phyloP scores from a whole-genome alignment of 495 filamentous ascomycete species.

The Hypomontagnella monticulosa region DNA sequence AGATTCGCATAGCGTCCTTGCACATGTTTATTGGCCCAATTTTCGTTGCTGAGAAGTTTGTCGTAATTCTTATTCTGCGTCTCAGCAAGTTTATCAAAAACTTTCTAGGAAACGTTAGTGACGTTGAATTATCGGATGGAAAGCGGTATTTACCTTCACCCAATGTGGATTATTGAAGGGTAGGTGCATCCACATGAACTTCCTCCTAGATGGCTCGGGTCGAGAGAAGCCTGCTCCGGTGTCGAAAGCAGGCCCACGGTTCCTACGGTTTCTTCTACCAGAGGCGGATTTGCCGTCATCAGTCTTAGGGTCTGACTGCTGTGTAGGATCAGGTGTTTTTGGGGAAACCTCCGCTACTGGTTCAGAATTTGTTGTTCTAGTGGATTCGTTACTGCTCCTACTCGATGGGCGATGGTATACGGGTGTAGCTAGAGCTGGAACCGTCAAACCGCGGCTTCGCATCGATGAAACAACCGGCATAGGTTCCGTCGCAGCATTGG shows the following conservation, averaged over 20 bases:
- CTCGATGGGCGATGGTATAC: constrained; percentile 42
- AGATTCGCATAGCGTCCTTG: constrained; percentile 57
- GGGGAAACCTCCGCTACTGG: constrained; percentile 30
- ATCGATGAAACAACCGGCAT: constrained; percentile 12
- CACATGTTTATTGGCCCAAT: constrained; percentile 58
- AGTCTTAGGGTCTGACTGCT: neutral
- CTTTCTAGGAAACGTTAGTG: constrained; percentile 46
- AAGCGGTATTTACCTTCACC: constrained; percentile 59
- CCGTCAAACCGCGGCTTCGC: constrained; percentile 40
- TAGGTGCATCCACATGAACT: constrained; percentile 73
- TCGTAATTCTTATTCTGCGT: constrained; percentile 49
- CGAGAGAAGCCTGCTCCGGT: constrained; percentile 53
- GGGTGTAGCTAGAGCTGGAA: constrained; percentile 42
- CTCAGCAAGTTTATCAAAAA: constrained; percentile 50
- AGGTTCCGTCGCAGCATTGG: constrained; percentile 37
- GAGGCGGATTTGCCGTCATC: constrained; percentile 7
- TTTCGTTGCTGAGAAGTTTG: constrained; percentile 60
- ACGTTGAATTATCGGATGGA: constrained; percentile 15
- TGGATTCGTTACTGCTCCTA: constrained; percentile 38
- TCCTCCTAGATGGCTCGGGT: constrained; percentile 50
- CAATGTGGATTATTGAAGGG: constrained; percentile 73
- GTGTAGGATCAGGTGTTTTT: constrained; percentile 5
- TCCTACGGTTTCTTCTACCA: constrained; percentile 4
- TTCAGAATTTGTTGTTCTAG: constrained; percentile 47
- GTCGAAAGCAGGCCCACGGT: constrained; percentile 23